Base-by-base conservation (phyloP, 176 grass and related monocot species). In the Oryza coarctata region DNA sequence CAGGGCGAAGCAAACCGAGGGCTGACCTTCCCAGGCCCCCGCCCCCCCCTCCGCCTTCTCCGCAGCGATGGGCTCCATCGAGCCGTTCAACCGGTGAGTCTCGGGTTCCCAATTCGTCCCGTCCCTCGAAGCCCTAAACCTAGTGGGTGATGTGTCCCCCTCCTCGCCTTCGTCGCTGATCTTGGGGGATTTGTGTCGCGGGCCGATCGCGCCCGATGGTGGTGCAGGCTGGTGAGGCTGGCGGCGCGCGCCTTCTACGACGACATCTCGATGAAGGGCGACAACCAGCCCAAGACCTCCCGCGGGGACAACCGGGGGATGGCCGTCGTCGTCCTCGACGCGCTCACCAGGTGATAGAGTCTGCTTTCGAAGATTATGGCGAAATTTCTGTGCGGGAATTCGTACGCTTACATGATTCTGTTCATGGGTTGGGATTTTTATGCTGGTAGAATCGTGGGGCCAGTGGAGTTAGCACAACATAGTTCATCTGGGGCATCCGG, bases 281-380 rank as follows among this genome's bases (percentile, higher is more conserved):
- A 93, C 49, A 99, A 89, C 85, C 96, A 95, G 82, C 83, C 90
- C 41, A 99, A 99, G 85, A 87, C 88, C 32, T 90, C 93, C 74
- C 90, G 93, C 18, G 91, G 88, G n/a, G 96, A 99, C 87, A 99
- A 99, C 88, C 87, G 96, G 43, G 96, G 96, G 36, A 99, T 99
- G 90, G 93, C 96, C 58, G 93, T 99, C 41, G 93, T 99, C 18
- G 96, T 99, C 40, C 88, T 99, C 12, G 96, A 99, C 55, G 90
- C 91, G 0, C 96, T 99, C 44, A 90, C 93, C 35, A 95, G 91
- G 96, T 95, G 69, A 55, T 2, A 18, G 15, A 72, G 11, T 13
- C 60, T 7, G 55, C 68, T 85, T 22, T 14, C 17, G 1, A 13
- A 9, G 57, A 49, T 43, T 27, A 47, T 30, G 50, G 50, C 12